phyloP scores from a whole-genome alignment of 345 rosid species.

The Eutrema heterophyllum region DNA sequence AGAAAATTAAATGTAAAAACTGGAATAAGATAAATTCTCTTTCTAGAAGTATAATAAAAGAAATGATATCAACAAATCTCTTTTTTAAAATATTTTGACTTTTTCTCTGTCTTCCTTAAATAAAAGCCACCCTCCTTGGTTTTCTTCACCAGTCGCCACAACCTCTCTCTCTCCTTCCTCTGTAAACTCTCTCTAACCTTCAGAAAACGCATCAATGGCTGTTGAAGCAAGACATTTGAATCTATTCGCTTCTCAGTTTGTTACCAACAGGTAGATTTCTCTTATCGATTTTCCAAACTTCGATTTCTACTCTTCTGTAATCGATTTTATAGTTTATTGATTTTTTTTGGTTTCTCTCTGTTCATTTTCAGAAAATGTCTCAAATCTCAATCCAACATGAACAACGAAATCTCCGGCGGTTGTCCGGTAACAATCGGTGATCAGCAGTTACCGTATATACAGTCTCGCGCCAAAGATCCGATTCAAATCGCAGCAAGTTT shows the following conservation, averaged over 20 bases:
- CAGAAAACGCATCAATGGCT: slow-evolving; percentile 41
- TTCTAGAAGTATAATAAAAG: not conserved
- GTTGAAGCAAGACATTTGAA: slow-evolving; percentile 50
- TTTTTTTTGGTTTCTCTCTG: not conserved
- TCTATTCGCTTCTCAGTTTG: slow-evolving; percentile 38
- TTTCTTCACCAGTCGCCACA: slow-evolving; percentile 27
- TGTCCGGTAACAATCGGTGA: slow-evolving; percentile 29
- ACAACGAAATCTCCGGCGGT: slow-evolving; percentile 28
- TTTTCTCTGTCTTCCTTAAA: slow-evolving; percentile 26
- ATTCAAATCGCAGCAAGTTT: slow-evolving; percentile 23
- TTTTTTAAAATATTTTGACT: slow-evolving; percentile 25
- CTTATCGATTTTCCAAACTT: not conserved
- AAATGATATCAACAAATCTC: slow-evolving; percentile 11
- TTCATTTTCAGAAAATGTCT: slow-evolving; percentile 38
- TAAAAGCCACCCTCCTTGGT: slow-evolving; percentile 22
- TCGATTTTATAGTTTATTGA: not conserved
- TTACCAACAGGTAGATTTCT: slow-evolving; percentile 35
- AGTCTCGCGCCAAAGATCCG: slow-evolving; percentile 40
- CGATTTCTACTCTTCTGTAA: not conserved
- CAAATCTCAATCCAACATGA: slow-evolving; percentile 36
- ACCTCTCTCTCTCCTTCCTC: not conserved
- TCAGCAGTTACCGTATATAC: slow-evolving; percentile 28
- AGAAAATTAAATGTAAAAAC: not conserved
- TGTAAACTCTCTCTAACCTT: slow-evolving; percentile 12
- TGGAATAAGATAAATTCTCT: slow-evolving; percentile 12